A percentile compares a stretch with the other conserved stretches of the same genome.
Evolutionary conservation across 2,329 filamentous ascomycete species (phyloP).

Genomic region (Catunica adiposa): DNA sequence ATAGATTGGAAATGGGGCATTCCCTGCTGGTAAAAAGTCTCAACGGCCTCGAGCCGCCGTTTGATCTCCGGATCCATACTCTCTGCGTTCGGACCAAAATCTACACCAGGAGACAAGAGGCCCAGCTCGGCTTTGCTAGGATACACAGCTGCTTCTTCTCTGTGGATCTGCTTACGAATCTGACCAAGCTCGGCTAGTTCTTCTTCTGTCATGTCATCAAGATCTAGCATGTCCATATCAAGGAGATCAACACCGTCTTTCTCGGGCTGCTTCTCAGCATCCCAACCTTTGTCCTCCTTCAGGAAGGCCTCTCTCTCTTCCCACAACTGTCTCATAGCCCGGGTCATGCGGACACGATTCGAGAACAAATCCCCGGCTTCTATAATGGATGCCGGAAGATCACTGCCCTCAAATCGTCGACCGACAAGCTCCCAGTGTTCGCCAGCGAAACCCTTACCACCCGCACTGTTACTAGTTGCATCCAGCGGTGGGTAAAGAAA

Average conservation of each 20-base stretch:
- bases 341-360: conserved; percentile 73
- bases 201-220: conserved; percentile 28
- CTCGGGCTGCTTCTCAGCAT: conserved; percentile 20
- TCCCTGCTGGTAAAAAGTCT: conserved; percentile 69
- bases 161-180: conserved; percentile 26
- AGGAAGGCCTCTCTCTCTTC: conserved; percentile 82
- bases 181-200: conserved; percentile 27
- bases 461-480: conserved; percentile 71
- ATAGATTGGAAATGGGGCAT: conserved; percentile 81
- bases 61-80: conserved; percentile 37
- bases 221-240: conserved; percentile 24
- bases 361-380: conserved; percentile 91
- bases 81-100: conserved; percentile 32
- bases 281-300: conserved; percentile 84
- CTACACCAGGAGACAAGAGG: conserved; percentile 14
- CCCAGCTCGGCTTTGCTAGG: conserved; percentile 20
- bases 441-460: conserved; percentile 72
- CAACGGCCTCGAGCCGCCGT: conserved; percentile 54
- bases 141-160: conserved; percentile 16
- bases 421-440: conserved; percentile 67
- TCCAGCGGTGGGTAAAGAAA: conserved; percentile 94
- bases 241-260: conserved; percentile 26
- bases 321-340: conserved; percentile 86
- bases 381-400: conserved; percentile 84
- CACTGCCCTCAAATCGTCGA: conserved; percentile 79